phyloP scores from a whole-genome alignment of 2,329 filamentous ascomycete genomes.

The Colletotrichum filicis region DNA sequence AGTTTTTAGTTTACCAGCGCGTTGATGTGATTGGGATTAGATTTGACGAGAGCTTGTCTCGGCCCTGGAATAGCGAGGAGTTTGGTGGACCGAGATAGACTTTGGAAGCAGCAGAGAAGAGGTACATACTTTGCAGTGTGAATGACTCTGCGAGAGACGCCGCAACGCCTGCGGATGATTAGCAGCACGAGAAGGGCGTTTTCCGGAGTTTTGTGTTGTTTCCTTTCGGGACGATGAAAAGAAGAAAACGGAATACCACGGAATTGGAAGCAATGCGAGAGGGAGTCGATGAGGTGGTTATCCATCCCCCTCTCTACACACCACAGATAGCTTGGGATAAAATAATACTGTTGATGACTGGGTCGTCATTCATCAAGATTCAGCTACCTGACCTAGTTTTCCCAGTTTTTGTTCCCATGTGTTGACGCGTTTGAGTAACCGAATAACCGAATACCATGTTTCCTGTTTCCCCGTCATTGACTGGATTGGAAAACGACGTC shows the following conservation, averaged over 20 bases:
- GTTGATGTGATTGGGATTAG: not conserved
- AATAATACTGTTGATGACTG: conserved; percentile 28
- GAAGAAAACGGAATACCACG: conserved; percentile 23
- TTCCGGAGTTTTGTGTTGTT: not conserved
- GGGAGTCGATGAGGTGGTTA: not conserved
- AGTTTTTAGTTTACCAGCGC: not conserved
- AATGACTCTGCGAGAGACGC: not conserved
- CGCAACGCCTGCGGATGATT: not conserved
- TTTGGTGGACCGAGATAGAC: conserved; percentile 15
- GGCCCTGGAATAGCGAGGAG: conserved; percentile 25
- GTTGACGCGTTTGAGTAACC: not conserved
- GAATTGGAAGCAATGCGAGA: conserved; percentile 1
- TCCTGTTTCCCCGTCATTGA: not conserved
- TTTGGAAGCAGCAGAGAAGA: conserved; percentile 7
- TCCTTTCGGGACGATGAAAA: not conserved
- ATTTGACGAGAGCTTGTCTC: conserved; percentile 13
- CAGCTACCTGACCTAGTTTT: conserved; percentile 2
- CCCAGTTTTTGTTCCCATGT: not conserved
- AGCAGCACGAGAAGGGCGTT: conserved; percentile 15
- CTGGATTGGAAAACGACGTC: not conserved
- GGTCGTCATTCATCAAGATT: conserved; percentile 15
- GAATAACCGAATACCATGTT: not conserved
- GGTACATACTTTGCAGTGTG: not conserved
- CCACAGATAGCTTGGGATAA: not conserved
- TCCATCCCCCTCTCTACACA: not conserved